Evolutionary conservation across 164 flowering plant species (phyloP), one percentile per base, ranked within the genome.

Genomic region (Umbilicus rupestris): DNA sequence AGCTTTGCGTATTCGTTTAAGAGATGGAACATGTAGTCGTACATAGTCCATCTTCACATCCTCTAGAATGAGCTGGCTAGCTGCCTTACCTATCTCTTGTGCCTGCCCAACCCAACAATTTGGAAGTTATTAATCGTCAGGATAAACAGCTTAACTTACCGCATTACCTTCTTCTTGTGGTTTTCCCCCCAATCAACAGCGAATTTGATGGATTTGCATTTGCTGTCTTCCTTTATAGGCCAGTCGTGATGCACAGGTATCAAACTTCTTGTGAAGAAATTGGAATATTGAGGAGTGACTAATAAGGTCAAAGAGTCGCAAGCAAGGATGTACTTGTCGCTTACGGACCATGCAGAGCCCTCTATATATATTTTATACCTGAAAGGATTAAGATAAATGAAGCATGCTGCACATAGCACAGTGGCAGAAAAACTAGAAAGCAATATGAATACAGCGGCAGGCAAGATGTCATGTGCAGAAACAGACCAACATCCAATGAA

Each of bases 341-440:
- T 74, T 24, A 67, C 73, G 12, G 71, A 74, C 77, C 77, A 70
- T 49, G 71, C 71, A n/a, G 31, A 49, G 24, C 77, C 77, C 50
- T 74, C 77, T 8, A 74, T 57, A 62, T 70, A 74, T 2, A 74
- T 70, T 64, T 74, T 74, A 46, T 74, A 74, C 68, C 77, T 69
- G 60, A 67, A 52, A 55, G n/a, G n/a, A 67, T 33, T 17, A 29
- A 52, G n/a, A 29, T 50, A 8, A 66, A 37, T 30, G 1, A 15
- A 66, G 1, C 19, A n/a, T 31, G 28, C 1, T 10, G 8, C 8
- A 22, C 55, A 47, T 5, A 47, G 1, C 55, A 47, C 26, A 47
- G 19, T 2, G 59, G 59, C 57, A 50, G 57, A 20, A 52, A 7
- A 8, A 35, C 37, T 35, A 35, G 37, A 35, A 35, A 35, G 67